Evolutionary conservation across 345 rosid species (phyloP), one percentile per base, ranked within the genome.

Genomic region (Physaria fendleri): DNA sequence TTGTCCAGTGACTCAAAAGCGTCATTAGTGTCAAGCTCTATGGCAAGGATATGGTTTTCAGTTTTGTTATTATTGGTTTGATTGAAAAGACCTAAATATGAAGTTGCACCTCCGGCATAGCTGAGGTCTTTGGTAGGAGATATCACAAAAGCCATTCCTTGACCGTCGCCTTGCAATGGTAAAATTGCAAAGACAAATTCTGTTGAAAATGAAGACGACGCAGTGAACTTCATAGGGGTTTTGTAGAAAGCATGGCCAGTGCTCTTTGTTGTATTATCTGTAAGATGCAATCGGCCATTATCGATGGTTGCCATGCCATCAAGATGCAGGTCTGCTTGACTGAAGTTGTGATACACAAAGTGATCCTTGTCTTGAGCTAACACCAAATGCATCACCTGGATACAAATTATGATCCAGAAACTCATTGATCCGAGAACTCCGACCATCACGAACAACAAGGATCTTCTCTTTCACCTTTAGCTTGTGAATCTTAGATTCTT

Each of bases 1-100:
- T 29, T 34, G 30, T 83, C 90, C 0, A 13, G 0, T 17, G 67
- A 56, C 4, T 83, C 86, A 8, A 30, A 2, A 70, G 43, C 69
- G 0, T 0, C 0, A 2, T 78, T 58, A 0, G 86, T 80, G 71
- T 85, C 87, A 37, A 82, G 73, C 55, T 85, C 88, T 23, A 85
- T 21, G 0, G 83, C 83, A 8, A 85, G 13, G 33, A 85, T 68
- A 34, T 79, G 87, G 68, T 78, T 84, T 21, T 37, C 14, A 15
- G 62, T 1, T 1, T 34, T 44, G 6, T 77, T 74, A 18, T 58
- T 2, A 71, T 42, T 65, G 22, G 68, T 6, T 3, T 0, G 0
- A 7, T 68, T 84, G 35, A 87, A 79, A 18, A 84, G 16, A 6
- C 92, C 92, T 13, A 87, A 53, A 18, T 6, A 23, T 29, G 62